Base-by-base conservation (phyloP, 108 stramenopile species). In the Cyclotella distinguenda region DNA sequence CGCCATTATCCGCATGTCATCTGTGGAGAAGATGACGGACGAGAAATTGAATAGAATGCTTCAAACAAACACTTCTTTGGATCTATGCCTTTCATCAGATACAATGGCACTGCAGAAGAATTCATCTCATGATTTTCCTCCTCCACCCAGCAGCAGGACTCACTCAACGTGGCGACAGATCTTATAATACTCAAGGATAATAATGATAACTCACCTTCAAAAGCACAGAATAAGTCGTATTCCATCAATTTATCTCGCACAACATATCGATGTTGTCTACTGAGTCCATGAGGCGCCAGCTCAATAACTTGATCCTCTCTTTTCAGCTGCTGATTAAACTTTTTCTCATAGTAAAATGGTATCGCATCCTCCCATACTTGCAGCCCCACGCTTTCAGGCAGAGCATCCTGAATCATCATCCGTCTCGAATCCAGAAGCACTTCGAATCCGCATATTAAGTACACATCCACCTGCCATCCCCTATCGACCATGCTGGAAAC, bases 231-330 rank as follows among this genome's bases (percentile, higher is more conserved):
- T 45, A 87, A 58, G 42, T 91, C 90, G 61, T 91, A 88, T 18
- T 86, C 79, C 48, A 69, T 38, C 12, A 89, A 46, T 49, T 89
- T 87, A 58, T 92, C 91, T 48, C 79, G 74, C 52, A 92, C 77
- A 25, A 92, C 91, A 53, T 70, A 89, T 39, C 91, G 84, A 77
- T 92, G 91, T 49, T 92, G 91, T 49, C 91, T 74, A 44, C 83
- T 81, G 51, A 92, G 60, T 11, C 84, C 85, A 63, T 86, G 77
- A 13, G 84, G 78, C 40, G 74, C 74, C 47, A 58, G 33, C 21
- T 64, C 74, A 26, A 76, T 56, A 0, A 8, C 39, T 50, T 76
- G 74, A 53, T 74, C 65, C 4, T 44, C 32, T 33, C 32, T 19
- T 18, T 66, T 66, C 26, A 66, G 8, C 10, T 74, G 19, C 39